Percentiles rank a stretch among this genome's conserved stretches.
phyloP scores from a whole-genome alignment of 2,329 filamentous ascomycete species.

The Davidsoniella neocaledoniae region DNA sequence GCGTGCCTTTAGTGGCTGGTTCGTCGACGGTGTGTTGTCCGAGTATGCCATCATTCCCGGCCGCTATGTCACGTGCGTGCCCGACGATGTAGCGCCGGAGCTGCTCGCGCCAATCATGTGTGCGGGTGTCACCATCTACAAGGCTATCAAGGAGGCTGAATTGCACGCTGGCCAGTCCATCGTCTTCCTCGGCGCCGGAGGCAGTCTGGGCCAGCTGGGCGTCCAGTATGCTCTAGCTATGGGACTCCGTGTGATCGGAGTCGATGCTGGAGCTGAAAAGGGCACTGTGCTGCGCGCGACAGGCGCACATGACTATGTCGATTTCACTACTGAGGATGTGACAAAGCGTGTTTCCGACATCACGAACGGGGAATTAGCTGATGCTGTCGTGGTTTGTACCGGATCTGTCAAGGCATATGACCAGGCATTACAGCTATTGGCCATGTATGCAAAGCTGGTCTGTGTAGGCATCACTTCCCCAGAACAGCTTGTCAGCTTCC shows the following conservation, averaged over 20 bases:
- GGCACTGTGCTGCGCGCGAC: slow-evolving; percentile 17
- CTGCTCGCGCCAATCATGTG: slow-evolving; percentile 53
- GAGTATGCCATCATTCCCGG: slow-evolving; percentile 56
- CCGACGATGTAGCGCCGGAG: slow-evolving; percentile 44
- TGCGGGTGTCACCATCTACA: slow-evolving; percentile 33
- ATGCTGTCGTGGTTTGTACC: not conserved
- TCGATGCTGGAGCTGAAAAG: slow-evolving; percentile 64
- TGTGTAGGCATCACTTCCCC: not conserved
- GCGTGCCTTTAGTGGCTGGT: slow-evolving; percentile 34
- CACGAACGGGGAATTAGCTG: not conserved
- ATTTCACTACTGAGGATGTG: slow-evolving; percentile 1
- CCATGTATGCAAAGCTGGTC: not conserved
- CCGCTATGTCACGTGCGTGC: slow-evolving; percentile 50
- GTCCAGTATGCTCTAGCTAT: slow-evolving; percentile 69
- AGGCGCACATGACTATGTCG: not conserved
- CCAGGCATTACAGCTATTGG: not conserved
- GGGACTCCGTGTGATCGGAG: slow-evolving; percentile 55
- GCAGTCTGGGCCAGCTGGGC: slow-evolving; percentile 51
- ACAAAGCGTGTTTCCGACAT: not conserved
- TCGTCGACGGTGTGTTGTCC: slow-evolving; percentile 57
- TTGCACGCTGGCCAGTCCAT: slow-evolving; percentile 50
- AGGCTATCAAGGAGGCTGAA: slow-evolving; percentile 53
- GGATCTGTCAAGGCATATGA: not conserved
- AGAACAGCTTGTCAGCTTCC: not conserved
- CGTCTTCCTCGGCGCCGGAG: slow-evolving; percentile 59